Evolutionary conservation across 495 filamentous ascomycete species (phyloP), one percentile per base, ranked within the genome.

Genomic region (Emericellopsis terricola): DNA sequence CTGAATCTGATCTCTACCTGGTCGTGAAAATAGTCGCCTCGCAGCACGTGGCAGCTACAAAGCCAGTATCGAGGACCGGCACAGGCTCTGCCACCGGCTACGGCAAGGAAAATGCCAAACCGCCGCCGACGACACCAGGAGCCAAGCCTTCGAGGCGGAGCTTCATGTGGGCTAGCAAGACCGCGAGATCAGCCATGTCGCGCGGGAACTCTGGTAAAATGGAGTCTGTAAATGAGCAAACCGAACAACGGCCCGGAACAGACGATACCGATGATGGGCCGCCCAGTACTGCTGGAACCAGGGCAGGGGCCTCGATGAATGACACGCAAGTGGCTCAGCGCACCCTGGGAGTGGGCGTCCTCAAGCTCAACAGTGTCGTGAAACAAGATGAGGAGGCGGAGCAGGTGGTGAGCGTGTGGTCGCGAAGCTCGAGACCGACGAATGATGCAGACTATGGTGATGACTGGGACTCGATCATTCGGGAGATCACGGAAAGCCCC

Each of bases 341-440:
- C 32, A 78, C 75, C 2, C 65, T 92, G 10, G 89, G 83, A 16
- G 68, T 87, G 15, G 87, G 85, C 7, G 66, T 84, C 9, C 50
- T 94, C n/a, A 78, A 80, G 40, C 59, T 94, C 16, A 85, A 79
- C 38, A 59, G 69, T 15, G 57, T 92, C 36, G 69, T 93, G 53
- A 73, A 73, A 38, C 74, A 87, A 48, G 70, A 76, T 7, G 71
- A 69, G 23, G 80, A 86, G 37, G 60, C 68, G 2, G 89, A 94
- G 37, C 77, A 81, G 36, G 62, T 77, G 4, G 58, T 96, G 37
- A 71, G 69, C 31, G 73, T 94, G 11, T 94, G 83, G 81, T 35
- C 33, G 21, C 23, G 23, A 26, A 62, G 77, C 2, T 75, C 83
- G 3, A 50, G 52, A 24, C 37, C 43, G 17, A 47, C 67, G 9